Base-by-base conservation (phyloP, 169 alveolate genomes). In the Plasmodium inui region DNA sequence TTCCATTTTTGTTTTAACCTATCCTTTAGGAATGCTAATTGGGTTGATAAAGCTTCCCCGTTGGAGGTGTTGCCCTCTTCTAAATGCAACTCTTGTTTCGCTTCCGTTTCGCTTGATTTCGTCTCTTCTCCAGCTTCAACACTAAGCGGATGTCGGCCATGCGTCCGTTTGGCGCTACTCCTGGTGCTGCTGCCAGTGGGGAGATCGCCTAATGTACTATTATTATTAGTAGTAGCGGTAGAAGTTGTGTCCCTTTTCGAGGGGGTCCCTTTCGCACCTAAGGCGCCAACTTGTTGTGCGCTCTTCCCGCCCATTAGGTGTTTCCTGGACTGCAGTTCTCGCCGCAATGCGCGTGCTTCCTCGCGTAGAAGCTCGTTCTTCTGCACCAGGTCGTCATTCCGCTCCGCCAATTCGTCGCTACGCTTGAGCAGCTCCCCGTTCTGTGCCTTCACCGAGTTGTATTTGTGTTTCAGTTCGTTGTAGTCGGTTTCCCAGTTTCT, bases 401-500 rank as follows among this genome's bases (percentile, higher is more conserved):
- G 61, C 41, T 74, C 32, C 14, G 70, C 14, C 8, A 85, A 30
- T 74, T 85, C 86, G 1, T 76, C 81, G 67, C 76, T 85, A 1
- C 76, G 76, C 37, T 67, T 67, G 32, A 53, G 76, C 44, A 85
- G 71, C 28, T 50, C 53, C 26, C 39, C 82, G 12, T 74, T 85
- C n/a, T 73, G 46, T 7, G 55, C 61, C 61, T 44, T 46, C 26
- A 74, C 12, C 22, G 28, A 22, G 70, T 85, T 73, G 55, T 78
- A 79, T 28, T 78, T 78, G 10, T 50, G 53, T 4, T 73, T 78
- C 50, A 88, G 12, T 6, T 78, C 76, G 34, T 88, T 76, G 50
- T 78, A 88, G 50, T 79, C 83, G 8, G 2, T 22, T 61, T 88
- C 94, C 76, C 86, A 78, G 37, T 7, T 5, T 44, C 26, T 88